Percentiles rank a stretch among this genome's conserved stretches.
phyloP scores from a whole-genome alignment of 257 asterid genomes.

The Verbascum thapsus region DNA sequence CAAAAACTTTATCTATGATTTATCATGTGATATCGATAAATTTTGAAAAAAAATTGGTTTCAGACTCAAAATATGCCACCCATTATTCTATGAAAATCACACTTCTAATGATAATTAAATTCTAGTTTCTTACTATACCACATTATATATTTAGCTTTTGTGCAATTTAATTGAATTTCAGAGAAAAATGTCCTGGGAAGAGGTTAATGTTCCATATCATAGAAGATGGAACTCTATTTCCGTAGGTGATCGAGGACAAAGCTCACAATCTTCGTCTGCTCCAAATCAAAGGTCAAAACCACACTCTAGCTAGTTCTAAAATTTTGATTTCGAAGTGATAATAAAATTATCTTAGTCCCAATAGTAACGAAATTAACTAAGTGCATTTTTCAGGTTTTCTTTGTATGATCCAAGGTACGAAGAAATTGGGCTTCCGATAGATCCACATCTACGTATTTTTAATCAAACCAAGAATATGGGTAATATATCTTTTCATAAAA shows the following conservation, averaged over 20 bases:
- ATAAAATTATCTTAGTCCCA: too few species aligned
- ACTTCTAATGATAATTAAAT: neutral
- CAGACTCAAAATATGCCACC: too few species aligned
- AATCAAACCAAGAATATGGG: conserved; percentile 20
- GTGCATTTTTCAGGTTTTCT: conserved; percentile 26
- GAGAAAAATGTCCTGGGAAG: conserved; percentile 1
- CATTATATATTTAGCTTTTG: too few species aligned
- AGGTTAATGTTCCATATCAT: neutral
- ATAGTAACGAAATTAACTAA: neutral
- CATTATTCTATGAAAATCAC: too few species aligned
- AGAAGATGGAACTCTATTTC: neutral
- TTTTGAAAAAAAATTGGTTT: too few species aligned
- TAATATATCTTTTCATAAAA: neutral
- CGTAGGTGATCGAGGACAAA: conserved; percentile 1
- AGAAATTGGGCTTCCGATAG: conserved; percentile 33
- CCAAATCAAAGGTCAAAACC: conserved; percentile 19
- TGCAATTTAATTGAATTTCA: neutral
- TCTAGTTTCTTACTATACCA: neutral
- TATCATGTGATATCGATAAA: too few species aligned
- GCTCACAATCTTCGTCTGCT: neutral
- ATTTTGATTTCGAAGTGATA: too few species aligned
- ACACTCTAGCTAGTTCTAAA: too few species aligned
- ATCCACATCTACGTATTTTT: conserved; percentile 39
- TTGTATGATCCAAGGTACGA: conserved; percentile 36
- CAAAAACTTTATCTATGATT: too few species aligned